These are phyloP conservation scores for Yamadazyma insecticola DNA, from an alignment of 805 yeast species.

Conservation along the genomic window DNA sequence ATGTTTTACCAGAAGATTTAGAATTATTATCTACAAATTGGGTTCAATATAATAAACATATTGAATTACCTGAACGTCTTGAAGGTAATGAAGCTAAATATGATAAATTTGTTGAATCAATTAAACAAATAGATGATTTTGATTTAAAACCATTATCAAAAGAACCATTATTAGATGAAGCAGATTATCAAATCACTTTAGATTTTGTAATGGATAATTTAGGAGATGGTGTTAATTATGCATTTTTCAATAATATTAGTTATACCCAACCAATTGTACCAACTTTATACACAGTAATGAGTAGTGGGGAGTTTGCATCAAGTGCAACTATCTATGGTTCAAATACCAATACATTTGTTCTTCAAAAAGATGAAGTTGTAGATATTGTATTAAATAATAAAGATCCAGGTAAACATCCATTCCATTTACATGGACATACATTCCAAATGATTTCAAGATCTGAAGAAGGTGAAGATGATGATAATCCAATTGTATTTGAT, in stretches of 20 bases:
- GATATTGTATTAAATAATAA: slow-evolving; percentile 80
- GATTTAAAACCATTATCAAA: slow-evolving; percentile 24
- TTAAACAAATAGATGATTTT: slow-evolving; percentile 46
- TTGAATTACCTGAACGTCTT: slow-evolving; percentile 35
- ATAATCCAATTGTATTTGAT: slow-evolving; percentile 46
- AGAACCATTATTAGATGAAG: slow-evolving; percentile 52
- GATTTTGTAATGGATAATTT: slow-evolving; percentile 82
- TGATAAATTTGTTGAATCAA: slow-evolving; percentile 33
- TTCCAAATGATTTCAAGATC: slow-evolving; percentile 83
- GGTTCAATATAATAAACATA: slow-evolving; percentile 50
- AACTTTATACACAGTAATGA: slow-evolving; percentile 69
- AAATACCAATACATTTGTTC: slow-evolving; percentile 70
- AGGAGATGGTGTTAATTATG: slow-evolving; percentile 85
- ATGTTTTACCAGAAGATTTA: slow-evolving; percentile 61
- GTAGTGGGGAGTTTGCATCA: slow-evolving; percentile 59
- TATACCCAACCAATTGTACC: slow-evolving; percentile 84
- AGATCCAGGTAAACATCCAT: slow-evolving; percentile 94
- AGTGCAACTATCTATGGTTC: slow-evolving; percentile 65
- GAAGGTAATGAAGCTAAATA: slow-evolving; percentile 5
- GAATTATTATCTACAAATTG: slow-evolving; percentile 70
- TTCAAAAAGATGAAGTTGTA: slow-evolving; percentile 61
- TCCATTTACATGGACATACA: slow-evolving; percentile 93
- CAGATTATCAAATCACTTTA: slow-evolving; percentile 66
- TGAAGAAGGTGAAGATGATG: slow-evolving; percentile 50
- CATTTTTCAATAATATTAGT: slow-evolving; percentile 89